Conservation (phyloP, 2,329 filamentous ascomycete species). For the Tolypocladium endophyticum region DNA sequence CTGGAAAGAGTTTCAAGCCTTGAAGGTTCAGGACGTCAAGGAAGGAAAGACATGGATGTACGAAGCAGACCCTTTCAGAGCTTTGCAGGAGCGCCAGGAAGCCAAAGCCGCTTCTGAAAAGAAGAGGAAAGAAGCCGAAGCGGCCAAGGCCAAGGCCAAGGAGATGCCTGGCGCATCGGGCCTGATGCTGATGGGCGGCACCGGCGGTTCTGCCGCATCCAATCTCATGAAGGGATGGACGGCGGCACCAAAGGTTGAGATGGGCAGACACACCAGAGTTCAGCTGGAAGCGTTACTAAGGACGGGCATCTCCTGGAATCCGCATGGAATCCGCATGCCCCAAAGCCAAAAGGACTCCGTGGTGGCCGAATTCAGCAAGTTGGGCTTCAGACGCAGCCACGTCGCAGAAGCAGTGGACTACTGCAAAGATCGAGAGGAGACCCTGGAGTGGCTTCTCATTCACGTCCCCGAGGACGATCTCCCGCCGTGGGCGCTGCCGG, state of each 20-base stretch:
- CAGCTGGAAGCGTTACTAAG: slow-evolving; percentile 74
- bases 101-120: slow-evolving; percentile 67
- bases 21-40: slow-evolving; percentile 73
- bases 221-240: slow-evolving; percentile 66
- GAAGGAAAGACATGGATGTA: slow-evolving; percentile 82
- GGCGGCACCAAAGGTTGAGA: slow-evolving; percentile 80
- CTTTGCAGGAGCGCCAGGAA: slow-evolving; percentile 68
- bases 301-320: slow-evolving; percentile 77
- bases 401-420: slow-evolving; percentile 77
- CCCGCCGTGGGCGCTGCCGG: slow-evolving; percentile 84
- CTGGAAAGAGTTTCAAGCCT: slow-evolving; percentile 80
- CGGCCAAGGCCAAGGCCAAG: slow-evolving; percentile 56
- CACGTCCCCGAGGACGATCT: slow-evolving; percentile 96
- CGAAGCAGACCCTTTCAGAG: slow-evolving; percentile 85
- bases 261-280: slow-evolving; percentile 71
- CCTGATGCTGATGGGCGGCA: slow-evolving; percentile 38
- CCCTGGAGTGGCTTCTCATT: slow-evolving; percentile 89
- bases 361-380: slow-evolving; percentile 60
- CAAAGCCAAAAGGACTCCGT: slow-evolving; percentile 45
- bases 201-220: slow-evolving; percentile 18
- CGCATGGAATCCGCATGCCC: slow-evolving; percentile 58
- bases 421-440: slow-evolving; percentile 87
- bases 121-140: slow-evolving; percentile 62
- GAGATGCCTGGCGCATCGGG: slow-evolving; percentile 50
- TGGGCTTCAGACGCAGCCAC: slow-evolving; percentile 84